Evolutionary conservation across 306 rosid genomes (phyloP).

Genomic region (Arachis hypogaea): DNA sequence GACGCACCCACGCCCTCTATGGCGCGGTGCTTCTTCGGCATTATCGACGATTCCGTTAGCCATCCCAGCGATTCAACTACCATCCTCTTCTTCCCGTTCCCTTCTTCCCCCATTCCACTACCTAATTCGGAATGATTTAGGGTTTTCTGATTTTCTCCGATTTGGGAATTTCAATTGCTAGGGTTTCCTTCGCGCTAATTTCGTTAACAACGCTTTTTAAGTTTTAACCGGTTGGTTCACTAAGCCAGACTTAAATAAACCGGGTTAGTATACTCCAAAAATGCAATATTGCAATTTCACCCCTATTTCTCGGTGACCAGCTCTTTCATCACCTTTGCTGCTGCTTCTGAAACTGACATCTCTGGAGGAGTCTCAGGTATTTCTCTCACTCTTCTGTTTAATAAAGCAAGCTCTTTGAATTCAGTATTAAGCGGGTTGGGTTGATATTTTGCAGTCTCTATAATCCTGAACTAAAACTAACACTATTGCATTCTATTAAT

Average conservation of each 20-base stretch:
- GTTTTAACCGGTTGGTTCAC: neutral
- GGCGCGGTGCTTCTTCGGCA: conserved; percentile 94
- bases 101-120: conserved; percentile 51
- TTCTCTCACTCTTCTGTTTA: neutral
- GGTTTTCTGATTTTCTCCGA: neutral
- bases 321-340: neutral
- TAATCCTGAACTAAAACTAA: neutral
- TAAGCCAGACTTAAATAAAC: neutral
- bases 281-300: neutral
- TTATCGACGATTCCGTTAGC: conserved; percentile 93
- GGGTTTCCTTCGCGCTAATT: conserved; percentile 28
- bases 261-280: neutral
- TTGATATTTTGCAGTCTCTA: neutral
- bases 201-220: neutral
- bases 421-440: neutral
- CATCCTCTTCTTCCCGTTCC: conserved; percentile 56
- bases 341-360: neutral
- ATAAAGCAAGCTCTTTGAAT: neutral
- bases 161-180: conserved; percentile 1
- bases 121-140: neutral
- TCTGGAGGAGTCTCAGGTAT: neutral
- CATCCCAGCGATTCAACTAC: conserved; percentile 91
- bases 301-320: neutral
- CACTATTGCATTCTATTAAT: neutral
- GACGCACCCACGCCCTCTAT: conserved; percentile 90